phyloP scores from a whole-genome alignment of 768 basidiomycete species.

The Ramaria rubella region DNA sequence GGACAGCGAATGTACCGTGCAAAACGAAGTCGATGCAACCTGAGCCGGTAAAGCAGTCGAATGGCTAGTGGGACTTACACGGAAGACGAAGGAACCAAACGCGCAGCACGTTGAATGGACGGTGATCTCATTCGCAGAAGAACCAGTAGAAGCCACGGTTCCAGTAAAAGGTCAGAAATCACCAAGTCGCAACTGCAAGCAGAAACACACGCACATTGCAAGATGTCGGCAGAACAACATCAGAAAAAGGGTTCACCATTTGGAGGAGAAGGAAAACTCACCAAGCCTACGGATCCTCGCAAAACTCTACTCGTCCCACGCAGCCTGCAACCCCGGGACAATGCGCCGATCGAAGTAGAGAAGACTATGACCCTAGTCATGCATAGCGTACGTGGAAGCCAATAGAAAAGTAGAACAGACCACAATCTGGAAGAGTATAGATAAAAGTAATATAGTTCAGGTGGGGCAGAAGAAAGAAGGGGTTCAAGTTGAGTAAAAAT shows the following conservation, averaged over 20 bases:
- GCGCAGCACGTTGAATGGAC: no score
- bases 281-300: no score
- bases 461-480: not conserved
- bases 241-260: no score
- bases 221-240: not conserved
- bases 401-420: not conserved
- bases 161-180: not conserved
- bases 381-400: not conserved
- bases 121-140: no score
- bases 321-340: not conserved
- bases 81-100: not conserved
- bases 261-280: no score
- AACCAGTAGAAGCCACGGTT: not conserved
- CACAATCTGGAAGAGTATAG: not conserved
- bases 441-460: not conserved
- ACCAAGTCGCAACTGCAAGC: not conserved
- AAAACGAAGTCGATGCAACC: not conserved
- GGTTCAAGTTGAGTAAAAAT: no score
- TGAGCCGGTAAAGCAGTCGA: not conserved
- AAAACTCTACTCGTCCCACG: no score
- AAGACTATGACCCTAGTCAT: not conserved
- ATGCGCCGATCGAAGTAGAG: not conserved
- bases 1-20: not conserved
- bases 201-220: not conserved
- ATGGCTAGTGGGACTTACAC: no score